Evolutionary conservation across 345 rosid genomes (phyloP).

Genomic region (Eucalyptus globulus): DNA sequence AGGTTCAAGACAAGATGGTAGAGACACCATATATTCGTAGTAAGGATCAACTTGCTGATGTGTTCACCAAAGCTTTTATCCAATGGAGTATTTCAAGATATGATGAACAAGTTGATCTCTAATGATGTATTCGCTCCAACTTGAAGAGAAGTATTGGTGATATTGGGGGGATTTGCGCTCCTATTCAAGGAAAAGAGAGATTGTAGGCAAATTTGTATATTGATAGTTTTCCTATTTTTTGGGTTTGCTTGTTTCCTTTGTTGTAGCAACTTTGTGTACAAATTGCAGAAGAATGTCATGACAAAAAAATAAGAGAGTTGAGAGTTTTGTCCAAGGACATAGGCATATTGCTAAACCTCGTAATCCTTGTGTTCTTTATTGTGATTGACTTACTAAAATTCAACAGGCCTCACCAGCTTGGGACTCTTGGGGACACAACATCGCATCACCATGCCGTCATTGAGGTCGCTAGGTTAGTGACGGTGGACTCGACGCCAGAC

Average conservation of each 20-base stretch:
- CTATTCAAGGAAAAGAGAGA: neutral
- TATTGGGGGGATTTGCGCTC: neutral
- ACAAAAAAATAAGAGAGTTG: too few relatives aligned
- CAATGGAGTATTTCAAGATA: too few relatives aligned
- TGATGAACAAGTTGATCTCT: too few relatives aligned
- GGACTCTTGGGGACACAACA: slow-evolving; percentile 49
- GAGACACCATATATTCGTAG: too few relatives aligned
- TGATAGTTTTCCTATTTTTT: neutral
- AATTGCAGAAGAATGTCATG: neutral
- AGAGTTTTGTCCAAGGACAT: fast-evolving
- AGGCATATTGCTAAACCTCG: fast-evolving
- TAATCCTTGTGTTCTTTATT: too few relatives aligned
- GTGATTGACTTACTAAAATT: too few relatives aligned
- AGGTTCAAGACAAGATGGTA: too few relatives aligned
- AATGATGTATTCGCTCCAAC: too few relatives aligned
- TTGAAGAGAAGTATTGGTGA: too few relatives aligned
- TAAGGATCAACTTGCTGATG: too few relatives aligned
- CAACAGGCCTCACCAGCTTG: slow-evolving; percentile 8
- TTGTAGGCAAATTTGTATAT: neutral
- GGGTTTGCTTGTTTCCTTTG: neutral
- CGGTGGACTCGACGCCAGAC: slow-evolving; percentile 54
- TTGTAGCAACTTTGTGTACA: neutral
- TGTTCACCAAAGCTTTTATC: too few relatives aligned
- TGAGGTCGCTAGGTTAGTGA: slow-evolving; percentile 24
- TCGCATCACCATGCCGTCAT: neutral